A percentile compares a stretch with the other conserved stretches of the same genome.
These are phyloP conservation scores for Helianthus annuus DNA, from an alignment of 129 eudicot species.

Conservation along the genomic window DNA sequence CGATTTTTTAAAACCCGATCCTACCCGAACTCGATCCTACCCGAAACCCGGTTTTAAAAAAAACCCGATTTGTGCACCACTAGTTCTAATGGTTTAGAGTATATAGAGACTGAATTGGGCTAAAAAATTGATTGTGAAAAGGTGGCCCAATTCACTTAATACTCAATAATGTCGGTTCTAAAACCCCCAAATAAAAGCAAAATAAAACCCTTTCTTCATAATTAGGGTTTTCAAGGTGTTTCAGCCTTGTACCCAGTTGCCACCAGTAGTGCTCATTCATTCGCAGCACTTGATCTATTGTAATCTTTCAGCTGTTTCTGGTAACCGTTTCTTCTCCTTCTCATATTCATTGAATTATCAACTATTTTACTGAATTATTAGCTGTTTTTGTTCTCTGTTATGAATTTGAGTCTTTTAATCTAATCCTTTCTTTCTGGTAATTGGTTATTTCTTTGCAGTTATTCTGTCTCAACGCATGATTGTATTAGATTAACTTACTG, in stretches of 20 bases:
- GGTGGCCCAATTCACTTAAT: not conserved
- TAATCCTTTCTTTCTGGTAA: not conserved
- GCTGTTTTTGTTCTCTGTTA: too few relatives aligned
- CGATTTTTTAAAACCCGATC: too few relatives aligned
- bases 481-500: not conserved
- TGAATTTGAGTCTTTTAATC: not conserved
- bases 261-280: not conserved
- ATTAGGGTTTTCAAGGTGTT: slow-evolving; percentile 14
- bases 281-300: not conserved
- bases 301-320: not conserved
- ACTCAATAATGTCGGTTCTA: not conserved
- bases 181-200: not conserved
- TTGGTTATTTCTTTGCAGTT: not conserved
- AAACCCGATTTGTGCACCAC: too few relatives aligned
- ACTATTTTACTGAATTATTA: not conserved
- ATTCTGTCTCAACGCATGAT: not conserved
- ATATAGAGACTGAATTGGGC: not conserved
- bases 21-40: too few relatives aligned
- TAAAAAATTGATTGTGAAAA: not conserved
- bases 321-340: not conserved
- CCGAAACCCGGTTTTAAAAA: too few relatives aligned
- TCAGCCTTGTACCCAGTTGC: slow-evolving; percentile 4
- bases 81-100: too few relatives aligned
- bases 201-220: not conserved
- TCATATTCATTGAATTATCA: not conserved